Percentiles rank a stretch among this genome's conserved stretches.
Conservation (phyloP, 2,329 filamentous ascomycete genomes). For the Mycosphaerella sp. region DNA sequence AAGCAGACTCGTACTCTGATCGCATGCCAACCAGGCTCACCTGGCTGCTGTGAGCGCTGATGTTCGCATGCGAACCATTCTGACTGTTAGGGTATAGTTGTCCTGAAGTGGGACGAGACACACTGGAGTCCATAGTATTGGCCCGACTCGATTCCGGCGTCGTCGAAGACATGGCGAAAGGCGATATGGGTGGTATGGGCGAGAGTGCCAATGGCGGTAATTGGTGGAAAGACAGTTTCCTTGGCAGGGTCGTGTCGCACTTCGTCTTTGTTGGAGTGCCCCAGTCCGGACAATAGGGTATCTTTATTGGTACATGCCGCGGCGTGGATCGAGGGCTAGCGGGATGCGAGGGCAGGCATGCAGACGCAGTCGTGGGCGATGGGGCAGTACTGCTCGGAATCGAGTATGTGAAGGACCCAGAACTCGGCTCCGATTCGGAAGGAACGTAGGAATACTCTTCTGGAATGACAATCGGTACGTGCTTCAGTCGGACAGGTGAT, state of each 20-base stretch:
- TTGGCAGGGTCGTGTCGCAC: slow-evolving; percentile 27
- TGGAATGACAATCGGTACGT: slow-evolving; percentile 41
- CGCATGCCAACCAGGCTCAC: slow-evolving; percentile 40
- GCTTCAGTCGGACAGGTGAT: slow-evolving; percentile 32
- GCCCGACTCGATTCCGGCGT: slow-evolving; percentile 40
- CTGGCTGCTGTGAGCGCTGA: slow-evolving; percentile 42
- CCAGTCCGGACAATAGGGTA: slow-evolving; percentile 35
- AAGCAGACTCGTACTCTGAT: slow-evolving; percentile 38
- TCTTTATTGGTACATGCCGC: slow-evolving; percentile 47
- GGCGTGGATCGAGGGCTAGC: slow-evolving; percentile 19
- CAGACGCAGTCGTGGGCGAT: slow-evolving; percentile 4
- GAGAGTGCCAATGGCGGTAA: slow-evolving; percentile 21
- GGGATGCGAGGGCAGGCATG: slow-evolving; percentile 8
- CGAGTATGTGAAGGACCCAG: slow-evolving; percentile 15
- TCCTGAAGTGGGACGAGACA: slow-evolving; percentile 40
- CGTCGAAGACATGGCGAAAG: slow-evolving; percentile 38
- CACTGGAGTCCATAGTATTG: slow-evolving; percentile 44
- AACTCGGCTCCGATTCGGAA: slow-evolving; percentile 12
- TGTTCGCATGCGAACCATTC: slow-evolving; percentile 33
- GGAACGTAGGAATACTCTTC: slow-evolving; percentile 30
- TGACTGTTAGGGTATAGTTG: slow-evolving; percentile 35
- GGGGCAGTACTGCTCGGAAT: slow-evolving; percentile 13
- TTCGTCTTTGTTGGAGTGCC: slow-evolving; percentile 38
- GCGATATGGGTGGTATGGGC: slow-evolving; percentile 29
- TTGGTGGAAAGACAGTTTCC: slow-evolving; percentile 20